Conservation (phyloP, 140 eudicot genomes). For the Anethum foeniculum region DNA sequence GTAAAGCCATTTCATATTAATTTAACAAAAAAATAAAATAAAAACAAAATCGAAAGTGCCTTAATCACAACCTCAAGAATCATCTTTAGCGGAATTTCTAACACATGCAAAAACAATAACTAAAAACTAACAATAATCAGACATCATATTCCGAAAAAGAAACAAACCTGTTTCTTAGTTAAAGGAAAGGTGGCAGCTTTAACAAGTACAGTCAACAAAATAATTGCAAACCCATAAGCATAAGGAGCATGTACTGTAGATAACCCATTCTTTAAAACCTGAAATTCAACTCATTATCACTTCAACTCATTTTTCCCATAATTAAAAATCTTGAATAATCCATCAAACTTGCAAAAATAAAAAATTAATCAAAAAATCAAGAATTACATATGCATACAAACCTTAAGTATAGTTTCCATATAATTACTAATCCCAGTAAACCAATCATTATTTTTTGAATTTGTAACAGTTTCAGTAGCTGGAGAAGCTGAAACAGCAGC, state of each 20-base stretch:
- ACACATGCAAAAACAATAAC: too few species aligned
- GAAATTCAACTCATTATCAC: constrained; percentile 10
- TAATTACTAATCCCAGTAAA: constrained; percentile 68
- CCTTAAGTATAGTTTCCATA: constrained; percentile 88
- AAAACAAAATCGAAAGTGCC: too few species aligned
- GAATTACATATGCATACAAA: constrained; percentile 15
- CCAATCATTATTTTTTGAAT: constrained; percentile 62
- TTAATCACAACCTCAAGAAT: too few species aligned
- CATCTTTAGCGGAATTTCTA: too few species aligned
- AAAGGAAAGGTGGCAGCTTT: constrained; percentile 92
- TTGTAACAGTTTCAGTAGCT: constrained; percentile 23
- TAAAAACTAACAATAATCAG: too few species aligned
- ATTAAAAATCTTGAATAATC: neutral
- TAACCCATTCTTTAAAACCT: constrained; percentile 85
- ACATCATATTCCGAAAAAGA: neutral
- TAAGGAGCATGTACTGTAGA: constrained; percentile 73
- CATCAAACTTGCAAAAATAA: neutral
- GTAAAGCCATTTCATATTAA: neutral
- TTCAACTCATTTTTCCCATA: neutral
- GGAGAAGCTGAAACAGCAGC: constrained; percentile 51
- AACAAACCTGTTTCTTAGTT: constrained; percentile 73
- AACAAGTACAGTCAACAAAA: constrained; percentile 67
- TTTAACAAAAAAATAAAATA: neutral
- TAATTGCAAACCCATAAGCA: constrained; percentile 80
- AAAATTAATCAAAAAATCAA: neutral